Base-by-base conservation (phyloP, 2,329 filamentous ascomycete species). In the Fusarium humuli region DNA sequence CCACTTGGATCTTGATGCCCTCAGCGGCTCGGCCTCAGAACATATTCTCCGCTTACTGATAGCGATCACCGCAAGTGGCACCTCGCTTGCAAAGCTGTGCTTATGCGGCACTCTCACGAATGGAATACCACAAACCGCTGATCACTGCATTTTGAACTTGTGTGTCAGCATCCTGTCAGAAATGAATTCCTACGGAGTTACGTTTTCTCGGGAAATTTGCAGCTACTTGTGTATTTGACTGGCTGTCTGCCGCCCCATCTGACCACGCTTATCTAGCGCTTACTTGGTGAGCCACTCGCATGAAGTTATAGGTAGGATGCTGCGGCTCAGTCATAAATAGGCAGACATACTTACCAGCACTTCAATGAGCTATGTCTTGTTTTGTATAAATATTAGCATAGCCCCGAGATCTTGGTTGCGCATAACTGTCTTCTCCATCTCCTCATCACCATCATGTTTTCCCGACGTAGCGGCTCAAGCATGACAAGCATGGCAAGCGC, bases 201-300 rank as follows among this genome's bases (percentile, higher is more conserved):
- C 3, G 0, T 2, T n/a, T n/a, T 3, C 4, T 37, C 10, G 18
- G 34, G 1, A 11, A n/a, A 12, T n/a, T 37, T n/a, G 18, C 10
- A 12, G 1, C 18, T 12, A 7, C 3, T 12, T 12, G 0, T 37
- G 18, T 12, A 37, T 12, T 37, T 37, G 10, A n/a, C 6, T 37
- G 34, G 34, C 34, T 12, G 3, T 37, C 18, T 37, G 18, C 3
- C 18, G 34, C 9, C 18, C 3, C 10, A 37, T 37, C 34, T 37
- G 34, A 37, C 34, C 34, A 37, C 6, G 34, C 34, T 37, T 37
- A 37, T 37, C 6, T 37, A 37, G 34, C 34, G 34, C 34, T 37
- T 37, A 37, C 34, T n/a, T 37, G 3, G 34, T 37, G 34, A 37
- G 34, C 34, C 34, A n/a, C 6, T 37, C 10, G 18, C 34, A 37